These are phyloP conservation scores for Candida nemodendra DNA, from an alignment of 805 yeast genomes.

Conservation along the genomic window DNA sequence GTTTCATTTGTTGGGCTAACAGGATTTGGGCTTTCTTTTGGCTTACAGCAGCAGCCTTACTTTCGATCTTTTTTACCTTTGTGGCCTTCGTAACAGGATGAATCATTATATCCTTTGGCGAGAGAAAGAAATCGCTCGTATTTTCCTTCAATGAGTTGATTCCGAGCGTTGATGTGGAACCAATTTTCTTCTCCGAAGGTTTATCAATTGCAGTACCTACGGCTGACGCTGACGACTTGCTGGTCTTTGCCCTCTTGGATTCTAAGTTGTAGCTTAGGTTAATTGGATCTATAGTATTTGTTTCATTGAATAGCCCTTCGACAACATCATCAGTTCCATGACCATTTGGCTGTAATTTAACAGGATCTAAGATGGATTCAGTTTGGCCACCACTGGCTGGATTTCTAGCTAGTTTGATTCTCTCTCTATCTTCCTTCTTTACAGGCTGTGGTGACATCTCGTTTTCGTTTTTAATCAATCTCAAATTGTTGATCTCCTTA, in stretches of 20 bases:
- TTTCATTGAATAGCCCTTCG: slow-evolving; percentile 9
- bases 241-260: slow-evolving; percentile 28
- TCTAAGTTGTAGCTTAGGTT: slow-evolving; percentile 32
- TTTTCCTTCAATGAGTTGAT: slow-evolving; percentile 7
- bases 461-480: slow-evolving; percentile 23
- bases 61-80: slow-evolving; percentile 16
- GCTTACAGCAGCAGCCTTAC: slow-evolving; percentile 20
- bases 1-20: slow-evolving; percentile 22
- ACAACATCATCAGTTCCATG: slow-evolving; percentile 2
- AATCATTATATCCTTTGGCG: slow-evolving; percentile 28
- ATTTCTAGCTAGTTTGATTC: background rate
- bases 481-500: slow-evolving; percentile 37
- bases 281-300: slow-evolving; percentile 33
- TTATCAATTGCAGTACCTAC: slow-evolving; percentile 1
- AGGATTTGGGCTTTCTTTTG: slow-evolving; percentile 21
- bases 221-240: slow-evolving; percentile 7
- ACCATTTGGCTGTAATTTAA: slow-evolving; percentile 1
- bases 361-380: background rate
- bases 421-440: background rate
- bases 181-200: slow-evolving; percentile 1
- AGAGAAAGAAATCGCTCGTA: slow-evolving; percentile 13
- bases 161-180: slow-evolving; percentile 7
- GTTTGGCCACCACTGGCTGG: background rate
- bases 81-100: slow-evolving; percentile 14
- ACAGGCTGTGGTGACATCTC: background rate